Evolutionary conservation across 148 eudicot species (phyloP).

Genomic region (Rhododendron molle): DNA sequence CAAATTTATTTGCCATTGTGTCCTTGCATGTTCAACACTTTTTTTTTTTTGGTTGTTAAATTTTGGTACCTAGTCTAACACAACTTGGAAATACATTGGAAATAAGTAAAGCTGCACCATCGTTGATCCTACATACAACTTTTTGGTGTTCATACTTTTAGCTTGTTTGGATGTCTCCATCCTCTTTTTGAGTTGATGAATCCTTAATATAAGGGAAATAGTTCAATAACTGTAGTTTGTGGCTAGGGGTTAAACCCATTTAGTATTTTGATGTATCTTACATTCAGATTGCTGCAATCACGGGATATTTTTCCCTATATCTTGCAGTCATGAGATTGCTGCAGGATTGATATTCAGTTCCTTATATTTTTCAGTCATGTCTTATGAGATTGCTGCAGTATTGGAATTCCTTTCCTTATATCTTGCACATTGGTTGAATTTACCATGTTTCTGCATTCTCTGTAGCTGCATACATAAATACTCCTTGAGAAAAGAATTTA

Average conservation of each 20-base stretch:
- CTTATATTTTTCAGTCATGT: neutral
- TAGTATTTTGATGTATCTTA: neutral
- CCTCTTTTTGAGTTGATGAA: neutral
- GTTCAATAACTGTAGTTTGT: neutral
- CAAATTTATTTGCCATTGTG: neutral
- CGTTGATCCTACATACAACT: neutral
- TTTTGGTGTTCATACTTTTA: neutral
- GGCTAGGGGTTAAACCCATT: neutral
- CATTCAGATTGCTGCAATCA: neutral
- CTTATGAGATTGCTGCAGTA: neutral
- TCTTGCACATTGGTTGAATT: neutral
- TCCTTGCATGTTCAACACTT: neutral
- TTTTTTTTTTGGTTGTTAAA: neutral
- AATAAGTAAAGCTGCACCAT: neutral
- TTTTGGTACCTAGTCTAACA: neutral
- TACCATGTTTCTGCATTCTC: neutral
- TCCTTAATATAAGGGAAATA: neutral
- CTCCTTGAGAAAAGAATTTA: neutral
- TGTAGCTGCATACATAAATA: neutral
- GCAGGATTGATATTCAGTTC: neutral
- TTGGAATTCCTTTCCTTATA: neutral
- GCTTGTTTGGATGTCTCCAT: neutral
- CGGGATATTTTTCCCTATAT: neutral
- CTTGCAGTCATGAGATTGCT: neutral
- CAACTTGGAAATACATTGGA: neutral